These are phyloP conservation scores for Condylostoma magnum DNA, from an alignment of 169 alveolate genomes.

Conservation along the genomic window DNA sequence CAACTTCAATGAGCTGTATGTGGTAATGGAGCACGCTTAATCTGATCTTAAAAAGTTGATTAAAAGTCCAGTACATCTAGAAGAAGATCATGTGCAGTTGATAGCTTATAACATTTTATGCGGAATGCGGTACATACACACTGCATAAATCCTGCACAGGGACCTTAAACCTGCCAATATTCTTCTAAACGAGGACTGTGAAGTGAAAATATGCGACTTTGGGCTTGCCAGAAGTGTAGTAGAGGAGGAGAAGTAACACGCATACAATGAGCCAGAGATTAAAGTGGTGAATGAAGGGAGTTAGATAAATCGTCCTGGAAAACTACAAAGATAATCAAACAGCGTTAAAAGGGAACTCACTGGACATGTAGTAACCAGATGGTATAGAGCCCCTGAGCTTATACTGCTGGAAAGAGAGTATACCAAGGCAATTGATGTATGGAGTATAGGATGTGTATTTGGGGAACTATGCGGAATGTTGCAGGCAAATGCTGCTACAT, in stretches of 20 bases:
- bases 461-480: slow-evolving; percentile 86
- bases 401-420: slow-evolving; percentile 95
- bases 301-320: no score
- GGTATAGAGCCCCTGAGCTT: slow-evolving; percentile 99
- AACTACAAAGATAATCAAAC: no score
- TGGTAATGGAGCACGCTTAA: slow-evolving; percentile 54
- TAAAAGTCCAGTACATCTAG: slow-evolving; percentile 34
- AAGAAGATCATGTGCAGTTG: slow-evolving; percentile 42
- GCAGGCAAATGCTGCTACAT: slow-evolving; percentile 91
- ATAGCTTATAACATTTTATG: slow-evolving; percentile 87
- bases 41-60: slow-evolving; percentile 53
- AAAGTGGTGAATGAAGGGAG: no score
- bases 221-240: slow-evolving; percentile 93
- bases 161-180: slow-evolving; percentile 98
- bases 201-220: slow-evolving; percentile 96
- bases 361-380: slow-evolving; percentile 97
- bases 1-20: slow-evolving; percentile 75
- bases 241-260: slow-evolving; percentile 8
- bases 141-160: slow-evolving; percentile 95
- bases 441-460: slow-evolving; percentile 97
- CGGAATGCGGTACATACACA: slow-evolving; percentile 94
- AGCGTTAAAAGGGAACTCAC: slow-evolving; percentile 94
- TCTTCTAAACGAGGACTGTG: slow-evolving; percentile 96
- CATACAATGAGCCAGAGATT: neutral
- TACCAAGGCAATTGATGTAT: slow-evolving; percentile 98